phyloP scores from a whole-genome alignment of 805 yeast species.

The Candida parachauliodes region DNA sequence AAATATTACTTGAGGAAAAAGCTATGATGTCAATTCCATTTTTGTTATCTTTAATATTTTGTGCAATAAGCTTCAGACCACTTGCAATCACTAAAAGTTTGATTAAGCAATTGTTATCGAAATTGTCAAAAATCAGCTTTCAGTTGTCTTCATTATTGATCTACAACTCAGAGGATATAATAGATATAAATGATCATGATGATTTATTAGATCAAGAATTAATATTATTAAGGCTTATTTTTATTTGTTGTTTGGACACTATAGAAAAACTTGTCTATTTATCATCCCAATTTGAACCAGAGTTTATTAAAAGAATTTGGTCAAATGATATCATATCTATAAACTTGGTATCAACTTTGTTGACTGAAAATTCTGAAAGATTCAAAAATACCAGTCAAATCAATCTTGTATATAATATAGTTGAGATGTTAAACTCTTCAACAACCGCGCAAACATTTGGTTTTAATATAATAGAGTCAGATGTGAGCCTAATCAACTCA shows the following conservation, averaged over 20 bases:
- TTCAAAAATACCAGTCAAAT: conserved; percentile 38
- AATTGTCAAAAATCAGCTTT: conserved; percentile 15
- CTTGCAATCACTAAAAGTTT: conserved; percentile 49
- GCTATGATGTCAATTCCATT: conserved; percentile 52
- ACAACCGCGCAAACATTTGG: conserved; percentile 30
- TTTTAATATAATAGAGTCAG: conserved; percentile 12
- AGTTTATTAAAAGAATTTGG: conserved; percentile 19
- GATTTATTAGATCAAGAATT: conserved; percentile 29
- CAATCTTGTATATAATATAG: conserved; percentile 46
- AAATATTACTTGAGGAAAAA: conserved; percentile 21
- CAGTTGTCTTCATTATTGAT: conserved; percentile 25
- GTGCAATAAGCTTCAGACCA: conserved; percentile 55
- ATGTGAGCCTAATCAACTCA: conserved; percentile 21
- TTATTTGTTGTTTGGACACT: conserved; percentile 53
- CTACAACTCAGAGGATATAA: conserved; percentile 21
- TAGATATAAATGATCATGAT: conserved; percentile 24
- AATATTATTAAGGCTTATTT: conserved; percentile 45
- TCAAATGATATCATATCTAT: conserved; percentile 25
- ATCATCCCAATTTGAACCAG: conserved; percentile 18
- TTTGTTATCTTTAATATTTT: conserved; percentile 53
- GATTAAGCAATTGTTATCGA: conserved; percentile 15
- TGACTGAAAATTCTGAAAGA: conserved; percentile 49
- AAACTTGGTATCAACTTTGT: conserved; percentile 33
- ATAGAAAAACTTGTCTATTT: conserved; percentile 44
- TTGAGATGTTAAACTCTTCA: conserved; percentile 51